A percentile compares a stretch with the other conserved stretches of the same genome.
These are phyloP conservation scores for Dioszegia aurantiaca DNA, from an alignment of 768 basidiomycete genomes.

Conservation along the genomic window DNA sequence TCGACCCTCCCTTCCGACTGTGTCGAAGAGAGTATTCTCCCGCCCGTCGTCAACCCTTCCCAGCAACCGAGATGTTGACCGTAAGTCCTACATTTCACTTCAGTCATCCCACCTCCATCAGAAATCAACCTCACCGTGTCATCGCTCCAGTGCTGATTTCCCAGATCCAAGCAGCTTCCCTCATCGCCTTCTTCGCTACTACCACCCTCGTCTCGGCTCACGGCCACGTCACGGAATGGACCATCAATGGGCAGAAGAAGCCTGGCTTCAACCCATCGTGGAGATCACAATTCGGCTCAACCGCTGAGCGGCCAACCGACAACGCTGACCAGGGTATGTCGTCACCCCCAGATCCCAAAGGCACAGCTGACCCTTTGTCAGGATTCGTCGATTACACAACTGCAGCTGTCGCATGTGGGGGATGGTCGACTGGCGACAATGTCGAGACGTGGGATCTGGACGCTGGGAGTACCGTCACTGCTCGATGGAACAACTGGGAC, in stretches of 20 bases:
- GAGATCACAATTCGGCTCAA: not conserved
- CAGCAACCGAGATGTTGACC: slow-evolving; percentile 4
- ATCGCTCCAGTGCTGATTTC: not conserved
- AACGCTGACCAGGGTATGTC: slow-evolving; percentile 1
- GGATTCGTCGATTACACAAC: not conserved
- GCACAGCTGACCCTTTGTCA: not conserved
- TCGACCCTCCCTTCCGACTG: too few relatives aligned
- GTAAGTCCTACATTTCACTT: not conserved
- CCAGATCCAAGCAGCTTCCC: slow-evolving; percentile 4
- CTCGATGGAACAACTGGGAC: slow-evolving; percentile 4
- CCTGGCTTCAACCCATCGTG: not conserved
- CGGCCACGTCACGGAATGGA: not conserved
- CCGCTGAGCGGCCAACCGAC: slow-evolving; percentile 2
- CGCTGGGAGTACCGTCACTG: slow-evolving; percentile 9
- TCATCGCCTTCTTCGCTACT: not conserved
- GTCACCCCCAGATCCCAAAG: not conserved
- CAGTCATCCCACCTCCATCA: not conserved
- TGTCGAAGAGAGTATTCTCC: too few relatives aligned
- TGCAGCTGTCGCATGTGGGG: slow-evolving; percentile 3
- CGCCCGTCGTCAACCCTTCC: too few relatives aligned
- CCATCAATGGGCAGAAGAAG: not conserved
- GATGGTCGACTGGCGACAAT: not conserved
- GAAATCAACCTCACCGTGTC: not conserved
- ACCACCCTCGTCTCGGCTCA: not conserved
- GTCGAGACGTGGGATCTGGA: slow-evolving; percentile 8